Evolutionary conservation across 352 stramenopile species (phyloP).

Genomic region (Globisporangium takayamanum): DNA sequence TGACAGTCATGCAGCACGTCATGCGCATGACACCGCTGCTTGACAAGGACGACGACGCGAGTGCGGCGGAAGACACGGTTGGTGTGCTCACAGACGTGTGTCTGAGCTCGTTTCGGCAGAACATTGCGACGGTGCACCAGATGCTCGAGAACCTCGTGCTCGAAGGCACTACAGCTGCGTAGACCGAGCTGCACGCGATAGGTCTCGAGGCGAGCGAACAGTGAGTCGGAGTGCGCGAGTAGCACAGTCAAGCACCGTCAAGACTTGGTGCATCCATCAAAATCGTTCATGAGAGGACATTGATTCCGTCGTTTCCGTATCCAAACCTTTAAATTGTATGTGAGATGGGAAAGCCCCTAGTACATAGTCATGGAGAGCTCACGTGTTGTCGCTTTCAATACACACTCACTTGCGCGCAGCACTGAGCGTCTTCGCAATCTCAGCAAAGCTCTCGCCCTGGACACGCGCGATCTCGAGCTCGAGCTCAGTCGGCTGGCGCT

Average conservation of each 20-base stretch:
- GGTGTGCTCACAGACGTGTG: constrained; percentile 7
- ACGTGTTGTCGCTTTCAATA: no score
- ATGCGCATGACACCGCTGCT: constrained; percentile 6
- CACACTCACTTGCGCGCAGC: not conserved
- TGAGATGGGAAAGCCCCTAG: no score
- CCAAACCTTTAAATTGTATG: no score
- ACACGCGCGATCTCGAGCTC: constrained; percentile 63
- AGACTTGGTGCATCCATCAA: no score
- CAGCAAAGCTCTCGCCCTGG: constrained; percentile 77
- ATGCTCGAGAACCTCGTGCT: constrained; percentile 5
- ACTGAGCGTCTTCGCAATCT: constrained; percentile 67
- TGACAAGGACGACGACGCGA: not conserved
- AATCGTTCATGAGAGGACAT: no score
- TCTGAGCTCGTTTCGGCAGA: constrained; percentile 4
- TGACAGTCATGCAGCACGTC: constrained; percentile 5
- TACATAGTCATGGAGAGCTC: no score
- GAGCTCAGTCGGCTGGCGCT: constrained; percentile 61
- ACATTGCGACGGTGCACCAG: constrained; percentile 6
- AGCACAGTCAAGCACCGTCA: no score
- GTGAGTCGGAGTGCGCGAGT: no score
- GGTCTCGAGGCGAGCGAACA: no score
- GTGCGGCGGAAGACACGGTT: not conserved
- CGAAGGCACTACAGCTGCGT: not conserved
- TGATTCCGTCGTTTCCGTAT: no score
- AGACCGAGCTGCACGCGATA: no score